Evolutionary conservation across 1,139 yeast species (phyloP), one percentile per base, ranked within the genome.

Genomic region (Candida sp.): DNA sequence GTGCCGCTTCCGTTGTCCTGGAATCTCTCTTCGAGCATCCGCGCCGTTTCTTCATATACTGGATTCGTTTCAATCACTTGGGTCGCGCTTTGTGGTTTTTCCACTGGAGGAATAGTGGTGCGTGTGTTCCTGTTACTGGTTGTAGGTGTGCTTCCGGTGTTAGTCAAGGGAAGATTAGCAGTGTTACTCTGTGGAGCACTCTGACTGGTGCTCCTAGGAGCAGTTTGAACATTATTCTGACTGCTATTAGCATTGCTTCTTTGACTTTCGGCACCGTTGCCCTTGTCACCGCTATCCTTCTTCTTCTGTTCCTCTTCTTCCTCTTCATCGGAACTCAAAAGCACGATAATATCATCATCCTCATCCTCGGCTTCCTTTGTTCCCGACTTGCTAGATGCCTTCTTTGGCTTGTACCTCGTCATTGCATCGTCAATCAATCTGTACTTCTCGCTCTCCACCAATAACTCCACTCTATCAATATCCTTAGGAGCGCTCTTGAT

Each of bases 401-500:
- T 35, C 27, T 42, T 44, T 3, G 43, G 26, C 4, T 30, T 12
- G 5, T 34, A 22, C 7, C 41, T 30, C 7, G 30, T 22, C 34
- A 33, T 49, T 26, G 54, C 41, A 31, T 70, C 73, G 25, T 70
- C 75, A n/a, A 76, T 62, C 5, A 73, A 65, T 51, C 69, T 63
- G 57, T 72, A 77, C 51, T 68, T 68, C 32, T 63, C 62, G 68
- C 70, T 63, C 46, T 73, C 78, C 30, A 69, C 53, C 33, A 44
- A 44, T 28, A 77, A 58, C 55, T 77, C 80, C 3, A 77, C 69
- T 48, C 73, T 57, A 39, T 70, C 70, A 3, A 72, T 65, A 26
- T 69, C 65, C 47, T 52, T 55, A 1, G 80, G 78, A 0, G 80
- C 73, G 35, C 69, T 68, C 55, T 73, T 74, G 34, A 77, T 72